Conservation (phyloP, 352 stramenopile genomes). For the Pythium phragmiticola region DNA sequence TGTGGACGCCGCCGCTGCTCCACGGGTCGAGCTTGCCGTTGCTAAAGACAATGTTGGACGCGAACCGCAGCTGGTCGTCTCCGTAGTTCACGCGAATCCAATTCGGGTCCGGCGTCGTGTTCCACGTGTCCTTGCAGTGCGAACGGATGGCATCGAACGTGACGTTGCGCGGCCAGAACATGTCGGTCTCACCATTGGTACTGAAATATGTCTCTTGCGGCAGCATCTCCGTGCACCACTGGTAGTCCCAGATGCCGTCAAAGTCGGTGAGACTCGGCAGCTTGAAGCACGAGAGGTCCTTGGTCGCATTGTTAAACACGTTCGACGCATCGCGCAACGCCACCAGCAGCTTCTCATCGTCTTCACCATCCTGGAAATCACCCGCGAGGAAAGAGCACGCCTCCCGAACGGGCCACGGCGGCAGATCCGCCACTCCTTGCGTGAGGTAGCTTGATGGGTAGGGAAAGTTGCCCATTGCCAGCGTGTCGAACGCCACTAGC, state of each 20-base stretch:
- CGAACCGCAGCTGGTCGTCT: conserved; percentile 47
- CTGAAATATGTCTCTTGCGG: conserved; percentile 87
- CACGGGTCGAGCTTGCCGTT: conserved; percentile 94
- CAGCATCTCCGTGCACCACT: conserved; percentile 93
- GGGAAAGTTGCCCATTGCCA: conserved; percentile 96
- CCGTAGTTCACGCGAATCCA: conserved; percentile 81
- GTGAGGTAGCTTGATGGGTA: conserved; percentile 94
- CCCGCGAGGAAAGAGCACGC: conserved; percentile 77
- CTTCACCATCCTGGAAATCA: conserved; percentile 35
- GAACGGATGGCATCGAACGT: conserved; percentile 52
- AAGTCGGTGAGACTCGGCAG: conserved; percentile 68
- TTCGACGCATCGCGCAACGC: conserved; percentile 64
- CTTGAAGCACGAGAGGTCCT: conserved; percentile 70
- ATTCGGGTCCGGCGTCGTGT: conserved; percentile 64
- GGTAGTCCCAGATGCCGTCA: conserved; percentile 90
- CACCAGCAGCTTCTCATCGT: conserved; percentile 42
- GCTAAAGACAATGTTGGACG: conserved; percentile 95
- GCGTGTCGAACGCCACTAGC: conserved; percentile 87
- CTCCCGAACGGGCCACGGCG: conserved; percentile 90
- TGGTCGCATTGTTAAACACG: conserved; percentile 90
- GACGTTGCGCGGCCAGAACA: conserved; percentile 88
- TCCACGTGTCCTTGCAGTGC: conserved; percentile 69
- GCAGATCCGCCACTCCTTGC: conserved; percentile 65
- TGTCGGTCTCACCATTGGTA: conserved; percentile 88
- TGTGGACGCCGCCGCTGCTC: conserved; percentile 85